Base-by-base conservation (phyloP, 805 yeast genomes). In the Suhomyces kilbournensis region DNA sequence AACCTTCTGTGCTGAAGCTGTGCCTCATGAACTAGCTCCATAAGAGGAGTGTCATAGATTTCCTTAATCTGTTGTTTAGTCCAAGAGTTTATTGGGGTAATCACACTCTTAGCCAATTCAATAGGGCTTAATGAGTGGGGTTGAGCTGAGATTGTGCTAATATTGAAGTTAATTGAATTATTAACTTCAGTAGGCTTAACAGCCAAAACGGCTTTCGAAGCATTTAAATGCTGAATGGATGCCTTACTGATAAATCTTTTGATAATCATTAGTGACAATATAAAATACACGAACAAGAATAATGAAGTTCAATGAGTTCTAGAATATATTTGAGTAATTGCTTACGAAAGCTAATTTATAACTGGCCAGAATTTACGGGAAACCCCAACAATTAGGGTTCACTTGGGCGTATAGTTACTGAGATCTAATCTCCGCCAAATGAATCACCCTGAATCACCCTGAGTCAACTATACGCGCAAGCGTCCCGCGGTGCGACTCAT, bases 41-140 rank as follows among this genome's bases (percentile, higher is more conserved):
- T 70, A 55, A 88, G 68, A 0, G 94, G 92, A 1, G 87, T 77
- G 51, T 83, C 61, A 61, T 86, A 87, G 48, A 88, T 84, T 46
- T 79, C 80, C 14, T 70, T 64, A 51, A 88, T 75, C 61, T 87
- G 86, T 1, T 74, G 76, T 57, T 76, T 78, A 2, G 88, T 75
- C 94, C 94, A 88, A 17, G 68, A 56, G 50, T 61, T 68, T 15
- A 61, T 54, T 5, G 74, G 70, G 1, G 28, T 51, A 0, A 28
- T 42, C 3, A 52, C 30, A 14, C 39, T 17, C 34, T 47, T 30
- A 8, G 61, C 61, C 39, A 57, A 43, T 3, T 57, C 57, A 44
- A 52, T 47, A 4, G 54, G 48, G 14, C 15, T 32, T 30, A 39
- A 22, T 4, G 14, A 23, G 7, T 14, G 19, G 2, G 10, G 20